Base-by-base conservation (phyloP, 2,329 filamentous ascomycete species). In the Simplicillium aogashimaense region DNA sequence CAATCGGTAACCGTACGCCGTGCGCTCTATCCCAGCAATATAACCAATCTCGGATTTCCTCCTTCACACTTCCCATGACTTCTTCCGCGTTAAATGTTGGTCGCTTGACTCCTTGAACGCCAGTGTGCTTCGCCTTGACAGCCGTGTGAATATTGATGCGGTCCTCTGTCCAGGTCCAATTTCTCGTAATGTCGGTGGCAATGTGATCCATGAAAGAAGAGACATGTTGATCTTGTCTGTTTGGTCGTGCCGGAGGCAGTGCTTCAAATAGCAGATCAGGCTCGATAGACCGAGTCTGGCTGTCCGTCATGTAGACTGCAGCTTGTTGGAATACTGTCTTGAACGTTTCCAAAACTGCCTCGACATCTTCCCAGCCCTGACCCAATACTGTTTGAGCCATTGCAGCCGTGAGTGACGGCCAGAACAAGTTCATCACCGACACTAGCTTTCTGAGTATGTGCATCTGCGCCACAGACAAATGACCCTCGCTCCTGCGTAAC, bases 121-220 rank as follows among this genome's bases (percentile, higher is more conserved):
- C 42, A 7, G 55, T 50, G 10, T 50, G 54, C 11, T 50, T 51
- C 8, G 47, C 50, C 38, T 55, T 60, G 3, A 55, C 57, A 4
- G 64, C 62, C 3, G 57, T 60, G 41, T 58, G 63, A 17, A 69
- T 58, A 0, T 55, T 60, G 10, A 70, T 58, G 3, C 43, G 53
- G 2, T 51, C 48, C 3, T 48, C 51, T 3, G 53, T 52, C 1
- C 56, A 49, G 7, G 59, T 43, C 72, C 72, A 75, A 33, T 64
- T 67, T 35, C 58, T 60, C 9, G 33, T 37, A 13, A 39, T 13
- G 15, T 38, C 7, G 10, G 20, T 31, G 8, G 29, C 35, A 17
- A 43, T 32, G 34, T 35, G 30, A 9, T 34, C 18, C 7, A 29
- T 28, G 14, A 32, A 32, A 4, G 15, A 25, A 9, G 20, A 25